Base-by-base conservation (phyloP, 441 rosid genomes). In the Syzygium malaccense region DNA sequence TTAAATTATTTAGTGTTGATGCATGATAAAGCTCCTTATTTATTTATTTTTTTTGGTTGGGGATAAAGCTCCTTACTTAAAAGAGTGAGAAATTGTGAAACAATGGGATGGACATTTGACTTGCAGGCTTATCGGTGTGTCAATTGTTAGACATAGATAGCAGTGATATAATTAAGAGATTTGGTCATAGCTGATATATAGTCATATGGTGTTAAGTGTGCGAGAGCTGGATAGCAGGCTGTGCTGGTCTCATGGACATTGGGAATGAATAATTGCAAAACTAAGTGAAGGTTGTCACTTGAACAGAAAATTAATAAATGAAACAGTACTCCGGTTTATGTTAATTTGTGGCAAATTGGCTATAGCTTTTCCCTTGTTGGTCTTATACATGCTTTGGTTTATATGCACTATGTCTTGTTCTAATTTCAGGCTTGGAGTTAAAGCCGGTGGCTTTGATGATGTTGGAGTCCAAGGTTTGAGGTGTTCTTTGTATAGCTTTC, bases 401-500 rank as follows among this genome's bases (percentile, higher is more conserved):
- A 55, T 51, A 20, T 85, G 49, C 87, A 32, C 48, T 37, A 56
- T 55, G 54, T 84, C 56, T 55, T 55, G 30, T 85, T 55, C 66
- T 7, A 55, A 85, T 85, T 56, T 85, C 87, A 85, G 87, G 87
- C 84, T 95, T 87, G 98, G 99, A 86, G 94, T 94, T 86, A 92
- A 91, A 85, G 89, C 95, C 68, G 64, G 91, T 92, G 98, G 97
- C 75, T 93, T 90, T 87, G 95, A 92, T 41, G 95, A 95, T 86
- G 90, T 90, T 91, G 94, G 92, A 88, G 93, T 96, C 68, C 92
- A 92, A 89, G 86, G 87, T 55, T 79, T 96, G 90, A 95, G 94
- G 90, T 90, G 88, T 55, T 92, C 91, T 87, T 88, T 97, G 62
- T 88, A 92, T 54, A 88, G 92, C 87, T 94, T 94, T 88, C 87